phyloP scores from a whole-genome alignment of 257 asterid species.

The Salvia miltiorrhiza region DNA sequence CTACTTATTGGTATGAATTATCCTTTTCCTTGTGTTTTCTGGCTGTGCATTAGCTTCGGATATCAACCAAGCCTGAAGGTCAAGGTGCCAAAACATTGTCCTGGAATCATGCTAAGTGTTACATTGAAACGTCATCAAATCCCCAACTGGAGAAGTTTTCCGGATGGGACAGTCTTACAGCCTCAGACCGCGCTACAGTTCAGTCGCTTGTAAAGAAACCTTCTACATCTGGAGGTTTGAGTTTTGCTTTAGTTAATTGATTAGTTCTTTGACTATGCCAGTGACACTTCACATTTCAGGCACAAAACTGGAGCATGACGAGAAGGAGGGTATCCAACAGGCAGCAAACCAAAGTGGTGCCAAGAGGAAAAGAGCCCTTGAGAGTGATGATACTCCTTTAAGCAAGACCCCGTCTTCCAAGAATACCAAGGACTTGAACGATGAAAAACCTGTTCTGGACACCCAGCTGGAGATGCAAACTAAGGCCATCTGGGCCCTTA shows the following conservation, averaged over 20 bases:
- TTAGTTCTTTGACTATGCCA: constrained; percentile 19
- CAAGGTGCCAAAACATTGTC: constrained; percentile 65
- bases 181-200: constrained; percentile 53
- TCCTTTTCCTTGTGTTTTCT: not conserved
- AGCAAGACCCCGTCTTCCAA: constrained; percentile 27
- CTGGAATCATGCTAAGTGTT: constrained; percentile 95
- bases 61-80: constrained; percentile 82
- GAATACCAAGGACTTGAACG: constrained; percentile 23
- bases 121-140: constrained; percentile 50
- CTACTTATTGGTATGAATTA: constrained; percentile 12
- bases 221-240: constrained; percentile 48
- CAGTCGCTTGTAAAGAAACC: constrained; percentile 46
- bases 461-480: constrained; percentile 71
- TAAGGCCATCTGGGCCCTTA: constrained; percentile 73
- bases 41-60: constrained; percentile 52
- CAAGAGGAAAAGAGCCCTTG: constrained; percentile 61
- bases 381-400: constrained; percentile 33
- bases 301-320: constrained; percentile 35
- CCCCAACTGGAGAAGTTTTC: constrained; percentile 55
- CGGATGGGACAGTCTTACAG: constrained; percentile 71
- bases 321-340: constrained; percentile 32
- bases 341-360: constrained; percentile 50
- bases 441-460: constrained; percentile 36
- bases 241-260: constrained; percentile 2
- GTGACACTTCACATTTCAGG: constrained; percentile 32